Percentiles rank a stretch among this genome's conserved stretches.
Conservation (phyloP, 2,329 filamentous ascomycete species). For the Hymenotorrendiella dingleyae region DNA sequence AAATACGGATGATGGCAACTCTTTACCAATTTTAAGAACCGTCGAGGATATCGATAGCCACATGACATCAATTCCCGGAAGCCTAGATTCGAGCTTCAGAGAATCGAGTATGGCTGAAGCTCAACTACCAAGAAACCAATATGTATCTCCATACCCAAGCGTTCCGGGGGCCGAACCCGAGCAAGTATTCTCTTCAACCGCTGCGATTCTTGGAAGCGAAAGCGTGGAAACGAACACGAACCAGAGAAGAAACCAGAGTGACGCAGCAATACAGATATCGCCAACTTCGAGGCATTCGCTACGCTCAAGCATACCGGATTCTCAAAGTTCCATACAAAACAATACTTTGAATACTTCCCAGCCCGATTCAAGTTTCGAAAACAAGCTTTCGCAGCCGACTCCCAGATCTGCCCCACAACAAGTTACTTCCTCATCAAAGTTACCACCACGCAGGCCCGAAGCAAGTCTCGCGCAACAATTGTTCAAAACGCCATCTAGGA, state of each 20-base stretch:
- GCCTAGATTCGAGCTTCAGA: neutral
- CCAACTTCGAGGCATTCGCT: slow-evolving; percentile 1
- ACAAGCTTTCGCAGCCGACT: too few relatives aligned
- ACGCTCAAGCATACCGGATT: slow-evolving; percentile 6
- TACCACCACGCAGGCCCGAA: neutral
- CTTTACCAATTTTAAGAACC: neutral
- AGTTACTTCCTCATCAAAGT: neutral
- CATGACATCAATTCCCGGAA: neutral
- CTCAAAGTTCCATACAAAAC: neutral
- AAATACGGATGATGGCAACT: neutral
- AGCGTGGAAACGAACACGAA: neutral
- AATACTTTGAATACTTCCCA: too few relatives aligned
- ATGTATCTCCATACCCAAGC: neutral
- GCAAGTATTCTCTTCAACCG: slow-evolving; percentile 1
- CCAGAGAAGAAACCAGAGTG: neutral
- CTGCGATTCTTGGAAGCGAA: slow-evolving; percentile 7
- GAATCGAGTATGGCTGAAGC: neutral
- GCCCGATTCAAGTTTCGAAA: too few relatives aligned
- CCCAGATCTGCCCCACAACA: neutral
- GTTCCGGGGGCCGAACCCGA: neutral
- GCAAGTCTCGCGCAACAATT: neutral
- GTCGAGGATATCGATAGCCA: neutral
- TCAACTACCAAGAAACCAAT: neutral
- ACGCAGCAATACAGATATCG: too few relatives aligned
- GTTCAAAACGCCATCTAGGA: slow-evolving; percentile 1